Base-by-base conservation (phyloP, 106 monocot species). In the Phalaenopsis equestris region DNA sequence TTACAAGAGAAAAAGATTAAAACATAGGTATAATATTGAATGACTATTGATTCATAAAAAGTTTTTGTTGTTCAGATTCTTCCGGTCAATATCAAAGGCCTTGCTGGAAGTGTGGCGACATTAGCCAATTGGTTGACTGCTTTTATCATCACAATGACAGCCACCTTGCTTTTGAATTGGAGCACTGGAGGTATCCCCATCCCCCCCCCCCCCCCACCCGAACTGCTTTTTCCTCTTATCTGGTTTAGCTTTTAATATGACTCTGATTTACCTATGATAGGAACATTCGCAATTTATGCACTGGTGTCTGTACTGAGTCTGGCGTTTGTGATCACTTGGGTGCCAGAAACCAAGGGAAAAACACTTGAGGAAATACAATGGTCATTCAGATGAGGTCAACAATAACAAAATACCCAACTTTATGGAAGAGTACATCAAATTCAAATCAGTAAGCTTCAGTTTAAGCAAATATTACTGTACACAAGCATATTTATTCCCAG, bases 311-410 rank as follows among this genome's bases (percentile, higher is more conserved):
- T 84, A 16, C 80, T 93, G n/a, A 85, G 88, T 42, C 84, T 91
- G 6, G 81, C 87, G 17, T 96, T 96, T 85, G 95, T 91, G 67
- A 81, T 91, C n/a, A 74, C 80, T 56, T 89, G 86, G 89, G 96
- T 96, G 61, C 96, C 93, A 14, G 96, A 96, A 75, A 93, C 95
- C 42, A 96, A 96, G 81, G 93, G 93, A 80, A 91, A 87, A 86
- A 96, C 95, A 41, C 91, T 96, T 0, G 93, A 96, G 75, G 95
- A 96, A 83, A 96, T 96, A 52, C 95, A 96, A 41, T 91, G 86
- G 81, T 94, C 94, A 8, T 94, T 94, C 76, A 79, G 88, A 85
- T 94, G 64, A 64, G 21, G 3, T n/a, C 21, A 23, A 64, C 21
- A 23, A 64, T 23, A 64, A 61, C 1, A 18, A 4, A 64, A 23